Base-by-base conservation (phyloP, 768 basidiomycete genomes). In the Phaeotremella fagi region DNA sequence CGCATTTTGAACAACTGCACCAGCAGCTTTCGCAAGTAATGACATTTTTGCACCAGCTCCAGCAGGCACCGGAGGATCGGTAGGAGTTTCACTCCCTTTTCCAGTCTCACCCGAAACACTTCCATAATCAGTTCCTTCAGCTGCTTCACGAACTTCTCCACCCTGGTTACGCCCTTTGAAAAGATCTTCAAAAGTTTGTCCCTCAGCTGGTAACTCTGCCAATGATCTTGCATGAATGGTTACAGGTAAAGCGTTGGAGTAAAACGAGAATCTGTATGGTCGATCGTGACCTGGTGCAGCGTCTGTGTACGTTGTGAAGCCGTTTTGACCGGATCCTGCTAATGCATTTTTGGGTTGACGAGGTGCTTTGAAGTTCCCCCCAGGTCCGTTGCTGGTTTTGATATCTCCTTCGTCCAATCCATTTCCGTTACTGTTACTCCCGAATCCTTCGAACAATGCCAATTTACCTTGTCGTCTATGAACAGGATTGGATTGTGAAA, bases 261-360 rank as follows among this genome's bases (percentile, higher is more conserved):
- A 99, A 77, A 98, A 99, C 0, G 95, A 97, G 77, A 98, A 99
- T 41, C 95, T 82, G 70, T 97, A 98, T 7, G 92, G 94, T 65
- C 90, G 80, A 66, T 91, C 90, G 59, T 90, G 85, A 0, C 67
- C 75, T 16, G 56, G 60, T 50, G 47, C 57, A 81, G 45, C 45
- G 44, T 72, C 72, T 3, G 63, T 61, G 54, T 69, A 72, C 20
- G 71, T 53, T 38, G 54, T 48, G 47, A 68, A 61, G 25, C 66
- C 52, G 45, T 52, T 25, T 2, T 45, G 56, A 46, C 52, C 50
- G 49, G 29, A 42, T 36, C 43, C 50, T 47, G 45, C 49, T 11
- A 35, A 41, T 23, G 31, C 27, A 23, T 61, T 64, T 44, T 71
- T 74, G 4, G 66, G 61, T 33, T 64, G 60, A 42, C 73, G 44